Percentiles rank a stretch among this genome's conserved stretches.
Evolutionary conservation across 805 yeast species (phyloP).

Genomic region (Starmerella apis): DNA sequence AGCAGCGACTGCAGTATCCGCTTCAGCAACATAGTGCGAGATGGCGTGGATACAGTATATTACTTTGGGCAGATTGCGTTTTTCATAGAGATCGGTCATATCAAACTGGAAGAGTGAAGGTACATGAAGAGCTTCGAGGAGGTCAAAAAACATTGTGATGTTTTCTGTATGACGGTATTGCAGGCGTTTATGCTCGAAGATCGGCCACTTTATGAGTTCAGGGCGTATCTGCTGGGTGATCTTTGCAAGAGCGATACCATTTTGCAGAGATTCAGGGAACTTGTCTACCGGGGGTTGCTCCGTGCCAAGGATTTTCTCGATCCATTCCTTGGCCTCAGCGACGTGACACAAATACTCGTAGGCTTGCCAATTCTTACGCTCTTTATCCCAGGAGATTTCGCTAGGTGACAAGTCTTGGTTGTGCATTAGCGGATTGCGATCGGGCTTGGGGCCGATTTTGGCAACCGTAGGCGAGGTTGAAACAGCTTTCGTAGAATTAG

Average conservation of each 20-base stretch:
- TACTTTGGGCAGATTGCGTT: conserved; percentile 85
- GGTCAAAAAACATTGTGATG: conserved; percentile 65
- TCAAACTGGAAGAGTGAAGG: conserved; percentile 88
- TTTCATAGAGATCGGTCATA: conserved; percentile 83
- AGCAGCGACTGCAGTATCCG: conserved; percentile 43
- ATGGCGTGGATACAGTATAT: conserved; percentile 87
- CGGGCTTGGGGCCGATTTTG: conserved; percentile 22
- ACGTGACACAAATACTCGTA: conserved; percentile 76
- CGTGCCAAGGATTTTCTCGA: conserved; percentile 52
- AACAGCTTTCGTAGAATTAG: neutral
- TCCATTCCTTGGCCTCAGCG: conserved; percentile 73
- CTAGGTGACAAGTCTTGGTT: conserved; percentile 28
- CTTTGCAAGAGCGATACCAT: conserved; percentile 80
- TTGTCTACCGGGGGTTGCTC: conserved; percentile 47
- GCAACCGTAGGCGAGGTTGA: neutral
- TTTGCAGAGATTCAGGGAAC: conserved; percentile 56
- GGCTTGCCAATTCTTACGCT: conserved; percentile 39
- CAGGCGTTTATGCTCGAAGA: conserved; percentile 49
- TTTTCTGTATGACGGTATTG: conserved; percentile 90
- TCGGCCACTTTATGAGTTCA: conserved; percentile 41
- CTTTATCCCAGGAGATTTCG: conserved; percentile 31
- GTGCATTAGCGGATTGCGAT: conserved; percentile 30
- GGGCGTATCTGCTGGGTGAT: conserved; percentile 66
- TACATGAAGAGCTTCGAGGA: conserved; percentile 57
- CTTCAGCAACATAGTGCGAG: conserved; percentile 55